Percentiles rank a stretch among this genome's conserved stretches.
Evolutionary conservation across 371 early-diverging fungal genomes (phyloP).

Genomic region (Blyttiomyces sp.): DNA sequence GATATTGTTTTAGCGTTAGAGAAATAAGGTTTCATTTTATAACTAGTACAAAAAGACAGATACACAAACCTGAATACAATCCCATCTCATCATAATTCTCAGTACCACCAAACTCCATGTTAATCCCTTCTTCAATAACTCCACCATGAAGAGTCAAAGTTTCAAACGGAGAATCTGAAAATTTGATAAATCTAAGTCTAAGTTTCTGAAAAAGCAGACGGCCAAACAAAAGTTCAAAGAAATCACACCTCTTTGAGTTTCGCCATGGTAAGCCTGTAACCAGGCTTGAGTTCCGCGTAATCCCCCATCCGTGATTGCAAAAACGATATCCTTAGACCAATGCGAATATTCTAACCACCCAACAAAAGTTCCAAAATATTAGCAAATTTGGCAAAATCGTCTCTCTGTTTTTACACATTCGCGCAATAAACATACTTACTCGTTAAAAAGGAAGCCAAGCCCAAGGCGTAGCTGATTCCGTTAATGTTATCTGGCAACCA

Average conservation of each 20-base stretch:
- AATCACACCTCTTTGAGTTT: neutral
- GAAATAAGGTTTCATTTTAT: neutral
- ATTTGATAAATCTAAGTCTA: neutral
- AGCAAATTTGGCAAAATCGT: neutral
- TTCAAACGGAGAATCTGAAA: neutral
- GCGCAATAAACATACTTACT: slow-evolving; percentile 44
- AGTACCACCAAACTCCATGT: slow-evolving; percentile 76
- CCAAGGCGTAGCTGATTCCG: slow-evolving; percentile 69
- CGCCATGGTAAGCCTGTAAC: slow-evolving; percentile 88
- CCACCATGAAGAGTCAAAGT: slow-evolving; percentile 56
- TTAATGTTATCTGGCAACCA: slow-evolving; percentile 63
- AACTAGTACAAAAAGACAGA: neutral
- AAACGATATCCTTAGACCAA: slow-evolving; percentile 91
- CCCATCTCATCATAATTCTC: slow-evolving; percentile 71
- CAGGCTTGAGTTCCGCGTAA: slow-evolving; percentile 77
- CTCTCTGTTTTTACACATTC: neutral
- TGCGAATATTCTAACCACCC: slow-evolving; percentile 68
- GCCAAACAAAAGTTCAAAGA: slow-evolving; percentile 1
- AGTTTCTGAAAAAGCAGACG: neutral
- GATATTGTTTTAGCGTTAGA: no score
- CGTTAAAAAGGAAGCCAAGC: slow-evolving; percentile 71
- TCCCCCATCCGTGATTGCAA: slow-evolving; percentile 77
- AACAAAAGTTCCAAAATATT: neutral
- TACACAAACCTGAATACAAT: slow-evolving; percentile 33
- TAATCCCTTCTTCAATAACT: slow-evolving; percentile 82